Percentiles rank a stretch among this genome's conserved stretches.
Conservation (phyloP, 2,329 filamentous ascomycete genomes). For the Aspergillus fructus region DNA sequence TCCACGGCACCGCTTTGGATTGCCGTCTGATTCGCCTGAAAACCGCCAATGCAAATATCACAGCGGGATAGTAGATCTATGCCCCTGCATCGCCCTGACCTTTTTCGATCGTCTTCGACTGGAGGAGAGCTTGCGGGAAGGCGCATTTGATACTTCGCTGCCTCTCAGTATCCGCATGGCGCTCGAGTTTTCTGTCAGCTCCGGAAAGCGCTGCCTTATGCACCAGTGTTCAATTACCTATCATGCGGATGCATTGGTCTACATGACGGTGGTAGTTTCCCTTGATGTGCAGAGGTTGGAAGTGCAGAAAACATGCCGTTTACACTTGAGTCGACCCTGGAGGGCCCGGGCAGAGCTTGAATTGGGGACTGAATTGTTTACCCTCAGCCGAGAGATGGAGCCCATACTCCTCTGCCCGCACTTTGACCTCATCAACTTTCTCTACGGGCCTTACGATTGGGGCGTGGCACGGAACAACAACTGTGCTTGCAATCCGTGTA, state of each 20-base stretch:
- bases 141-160: not conserved
- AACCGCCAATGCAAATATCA: not conserved
- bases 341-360: not conserved
- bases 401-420: not conserved
- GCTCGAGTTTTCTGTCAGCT: not conserved
- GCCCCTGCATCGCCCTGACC: not conserved
- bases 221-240: not conserved
- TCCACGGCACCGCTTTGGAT: not conserved
- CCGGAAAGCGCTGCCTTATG: not conserved
- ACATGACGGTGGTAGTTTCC: not conserved
- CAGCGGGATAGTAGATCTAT: not conserved
- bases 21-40: not conserved
- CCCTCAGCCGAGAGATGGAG: not conserved
- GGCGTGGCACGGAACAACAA: no score
- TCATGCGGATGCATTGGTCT: not conserved
- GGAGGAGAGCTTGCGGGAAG: not conserved
- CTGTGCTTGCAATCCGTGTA: not conserved
- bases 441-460: not conserved
- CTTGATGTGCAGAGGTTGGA: not conserved
- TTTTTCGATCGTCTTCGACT: not conserved
- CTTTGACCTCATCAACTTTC: not conserved
- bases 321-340: not conserved
- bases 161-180: not conserved
- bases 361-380: not conserved
- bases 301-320: not conserved